Evolutionary conservation across 192 early-diverging fungal genomes (phyloP).

Genomic region (Umbelopsis sp.): DNA sequence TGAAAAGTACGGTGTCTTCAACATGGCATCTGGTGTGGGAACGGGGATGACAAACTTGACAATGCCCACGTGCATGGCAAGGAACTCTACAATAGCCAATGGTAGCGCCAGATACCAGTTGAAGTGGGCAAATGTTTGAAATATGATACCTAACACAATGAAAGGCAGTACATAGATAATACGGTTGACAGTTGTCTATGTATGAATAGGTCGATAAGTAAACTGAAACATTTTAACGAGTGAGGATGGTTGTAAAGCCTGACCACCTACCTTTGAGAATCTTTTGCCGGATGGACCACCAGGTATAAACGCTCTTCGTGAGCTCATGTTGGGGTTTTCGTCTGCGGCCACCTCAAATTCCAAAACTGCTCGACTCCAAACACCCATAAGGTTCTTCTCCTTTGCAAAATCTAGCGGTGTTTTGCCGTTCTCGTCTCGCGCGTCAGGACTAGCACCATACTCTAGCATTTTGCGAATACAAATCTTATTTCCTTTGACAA

Average conservation of each 20-base stretch:
- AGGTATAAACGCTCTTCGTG: conserved; percentile 23
- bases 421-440: conserved; percentile 76
- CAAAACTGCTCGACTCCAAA: conserved; percentile 55
- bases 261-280: conserved; percentile 26
- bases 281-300: conserved; percentile 13
- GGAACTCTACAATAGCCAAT: conserved; percentile 52
- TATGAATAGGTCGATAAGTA: background rate
- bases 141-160: conserved; percentile 57
- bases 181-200: conserved; percentile 62
- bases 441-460: conserved; percentile 66
- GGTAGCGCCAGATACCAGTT: conserved; percentile 83
- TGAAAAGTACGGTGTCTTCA: conserved; percentile 81
- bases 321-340: conserved; percentile 37
- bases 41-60: conserved; percentile 60
- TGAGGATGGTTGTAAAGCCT: background rate
- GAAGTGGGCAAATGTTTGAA: conserved; percentile 62
- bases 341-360: conserved; percentile 49
- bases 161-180: conserved; percentile 75
- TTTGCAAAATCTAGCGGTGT: conserved; percentile 83
- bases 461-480: conserved; percentile 73
- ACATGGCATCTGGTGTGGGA: conserved; percentile 54
- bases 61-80: conserved; percentile 60
- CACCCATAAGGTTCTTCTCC: conserved; percentile 47
- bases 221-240: background rate
- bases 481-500: conserved; percentile 60